A percentile compares a stretch with the other conserved stretches of the same genome.
Evolutionary conservation across 2,329 filamentous ascomycete genomes (phyloP).

Genomic region (Aspergillus sp.): DNA sequence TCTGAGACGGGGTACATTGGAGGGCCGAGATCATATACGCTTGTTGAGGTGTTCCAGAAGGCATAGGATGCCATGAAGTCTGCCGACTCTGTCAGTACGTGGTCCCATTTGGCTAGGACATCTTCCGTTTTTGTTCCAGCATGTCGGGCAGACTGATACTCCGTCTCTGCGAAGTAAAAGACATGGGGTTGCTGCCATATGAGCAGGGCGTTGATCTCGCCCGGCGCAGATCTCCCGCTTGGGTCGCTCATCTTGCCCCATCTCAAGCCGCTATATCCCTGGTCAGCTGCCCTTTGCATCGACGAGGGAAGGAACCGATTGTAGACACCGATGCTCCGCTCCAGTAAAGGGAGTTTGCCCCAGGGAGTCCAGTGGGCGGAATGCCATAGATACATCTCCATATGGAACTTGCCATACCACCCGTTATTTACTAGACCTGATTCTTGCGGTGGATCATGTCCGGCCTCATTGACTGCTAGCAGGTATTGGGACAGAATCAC

Average conservation of each 20-base stretch:
- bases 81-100: constrained; percentile 53
- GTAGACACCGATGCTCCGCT: constrained; percentile 36
- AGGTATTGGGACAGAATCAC: constrained; percentile 58
- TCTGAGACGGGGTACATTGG: constrained; percentile 58
- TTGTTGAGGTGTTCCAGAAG: constrained; percentile 55
- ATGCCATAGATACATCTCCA: constrained; percentile 61
- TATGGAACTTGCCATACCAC: constrained; percentile 60
- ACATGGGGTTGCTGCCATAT: constrained; percentile 66
- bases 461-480: constrained; percentile 51
- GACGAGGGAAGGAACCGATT: constrained; percentile 47
- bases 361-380: constrained; percentile 48
- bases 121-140: neutral
- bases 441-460: constrained; percentile 27
- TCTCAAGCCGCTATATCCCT: constrained; percentile 49
- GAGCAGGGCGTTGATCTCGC: constrained; percentile 62
- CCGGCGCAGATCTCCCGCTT: constrained; percentile 57
- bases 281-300: constrained; percentile 36
- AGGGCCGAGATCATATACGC: constrained; percentile 56
- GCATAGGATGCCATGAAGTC: constrained; percentile 64
- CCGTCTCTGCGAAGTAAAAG: constrained; percentile 61
- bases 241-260: constrained; percentile 62
- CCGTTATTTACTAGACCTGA: constrained; percentile 56
- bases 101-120: constrained; percentile 55
- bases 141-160: constrained; percentile 53
- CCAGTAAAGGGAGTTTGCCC: constrained; percentile 4